Percentiles rank a stretch among this genome's conserved stretches.
phyloP scores from a whole-genome alignment of 2,329 filamentous ascomycete species.

The Chaetomiaceae sp. region DNA sequence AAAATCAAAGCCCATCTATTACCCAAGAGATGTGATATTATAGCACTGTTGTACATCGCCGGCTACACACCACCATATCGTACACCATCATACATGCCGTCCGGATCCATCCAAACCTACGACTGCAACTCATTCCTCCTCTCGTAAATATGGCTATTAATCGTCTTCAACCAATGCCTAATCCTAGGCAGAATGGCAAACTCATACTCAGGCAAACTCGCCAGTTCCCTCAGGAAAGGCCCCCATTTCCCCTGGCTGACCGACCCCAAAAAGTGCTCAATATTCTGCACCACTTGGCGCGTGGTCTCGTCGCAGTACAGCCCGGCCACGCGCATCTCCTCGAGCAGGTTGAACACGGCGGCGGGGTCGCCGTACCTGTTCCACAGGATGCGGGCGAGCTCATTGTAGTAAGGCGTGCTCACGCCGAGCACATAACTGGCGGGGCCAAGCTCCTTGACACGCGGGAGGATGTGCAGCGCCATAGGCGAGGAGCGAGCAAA shows the following conservation, averaged over 20 bases:
- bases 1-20: background rate
- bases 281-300: constrained; percentile 34
- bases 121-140: constrained; percentile 3
- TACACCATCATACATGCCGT: background rate
- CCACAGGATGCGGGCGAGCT: constrained; percentile 60
- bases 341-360: constrained; percentile 52
- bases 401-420: constrained; percentile 65
- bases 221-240: constrained; percentile 32
- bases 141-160: constrained; percentile 15
- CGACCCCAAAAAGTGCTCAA: constrained; percentile 27
- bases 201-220: constrained; percentile 38
- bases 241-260: constrained; percentile 21
- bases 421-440: constrained; percentile 68
- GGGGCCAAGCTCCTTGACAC: constrained; percentile 63
- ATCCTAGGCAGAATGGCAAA: constrained; percentile 29
- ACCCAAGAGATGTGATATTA: constrained; percentile 6
- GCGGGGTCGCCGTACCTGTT: constrained; percentile 53
- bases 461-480: constrained; percentile 58
- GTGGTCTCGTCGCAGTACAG: constrained; percentile 53
- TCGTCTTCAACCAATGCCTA: constrained; percentile 20
- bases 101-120: background rate
- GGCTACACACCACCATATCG: background rate
- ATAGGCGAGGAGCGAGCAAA: constrained; percentile 58
- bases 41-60: constrained; percentile 7
- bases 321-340: constrained; percentile 63